phyloP scores from a whole-genome alignment of 163 green algal genomes.

The Coccomyxa subellipsoidea region DNA sequence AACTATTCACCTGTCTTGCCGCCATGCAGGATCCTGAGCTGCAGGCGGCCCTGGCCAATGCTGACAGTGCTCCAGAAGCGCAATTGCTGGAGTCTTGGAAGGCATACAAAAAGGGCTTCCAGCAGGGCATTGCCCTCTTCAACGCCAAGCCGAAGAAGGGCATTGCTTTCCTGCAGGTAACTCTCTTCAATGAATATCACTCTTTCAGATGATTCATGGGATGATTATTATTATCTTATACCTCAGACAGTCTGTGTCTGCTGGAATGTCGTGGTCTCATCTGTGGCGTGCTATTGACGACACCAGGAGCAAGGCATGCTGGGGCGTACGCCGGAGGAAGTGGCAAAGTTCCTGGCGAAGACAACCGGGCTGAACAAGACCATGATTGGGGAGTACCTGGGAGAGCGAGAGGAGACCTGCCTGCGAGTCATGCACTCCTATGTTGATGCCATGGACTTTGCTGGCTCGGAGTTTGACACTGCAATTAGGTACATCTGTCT shows the following conservation, averaged over 20 bases:
- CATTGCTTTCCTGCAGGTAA: slow-evolving; percentile 65
- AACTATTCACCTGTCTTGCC: too few relatives aligned
- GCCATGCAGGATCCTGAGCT: slow-evolving; percentile 7
- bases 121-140: slow-evolving; percentile 91
- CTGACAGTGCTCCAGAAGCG: slow-evolving; percentile 32
- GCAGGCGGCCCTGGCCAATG: slow-evolving; percentile 17
- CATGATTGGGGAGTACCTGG: slow-evolving; percentile 95
- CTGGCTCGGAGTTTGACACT: slow-evolving; percentile 78
- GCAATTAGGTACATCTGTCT: slow-evolving; percentile 66
- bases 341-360: slow-evolving; percentile 81
- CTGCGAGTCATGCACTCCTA: slow-evolving; percentile 97
- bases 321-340: slow-evolving; percentile 60
- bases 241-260: too few relatives aligned
- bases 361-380: slow-evolving; percentile 88
- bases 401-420: slow-evolving; percentile 83
- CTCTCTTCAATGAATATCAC: background rate
- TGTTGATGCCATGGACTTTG: slow-evolving; percentile 92
- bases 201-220: background rate
- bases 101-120: slow-evolving; percentile 85
- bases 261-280: background rate
- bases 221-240: too few relatives aligned
- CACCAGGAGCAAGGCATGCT: slow-evolving; percentile 75
- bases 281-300: background rate
- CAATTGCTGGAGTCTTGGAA: slow-evolving; percentile 65
- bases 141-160: slow-evolving; percentile 97